Percentiles rank a stretch among this genome's conserved stretches.
Evolutionary conservation across 306 rosid genomes (phyloP).

Genomic region (Corylus americana): DNA sequence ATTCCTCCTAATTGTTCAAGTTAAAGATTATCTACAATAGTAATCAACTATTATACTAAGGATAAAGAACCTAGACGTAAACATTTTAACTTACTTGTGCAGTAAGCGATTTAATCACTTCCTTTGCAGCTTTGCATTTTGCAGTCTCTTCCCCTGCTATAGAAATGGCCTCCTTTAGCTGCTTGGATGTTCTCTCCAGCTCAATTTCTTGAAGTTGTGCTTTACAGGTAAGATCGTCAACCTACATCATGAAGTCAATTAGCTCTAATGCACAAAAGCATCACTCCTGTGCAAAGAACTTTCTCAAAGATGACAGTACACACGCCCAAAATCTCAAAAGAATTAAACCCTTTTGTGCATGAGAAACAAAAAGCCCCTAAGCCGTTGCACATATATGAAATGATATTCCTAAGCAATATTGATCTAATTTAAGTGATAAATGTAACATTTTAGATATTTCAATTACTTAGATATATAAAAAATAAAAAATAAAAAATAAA

Average conservation of each 20-base stretch:
- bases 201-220: constrained; percentile 86
- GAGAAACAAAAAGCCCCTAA: background rate
- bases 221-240: constrained; percentile 81
- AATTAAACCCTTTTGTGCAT: background rate
- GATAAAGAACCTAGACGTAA: constrained; percentile 8
- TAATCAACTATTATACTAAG: background rate
- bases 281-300: constrained; percentile 3
- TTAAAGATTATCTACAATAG: background rate
- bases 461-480: too few relatives aligned
- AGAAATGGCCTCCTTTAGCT: constrained; percentile 89
- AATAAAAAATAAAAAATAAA: too few relatives aligned
- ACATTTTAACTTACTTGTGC: constrained; percentile 69
- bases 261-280: constrained; percentile 20
- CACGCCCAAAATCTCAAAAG: background rate
- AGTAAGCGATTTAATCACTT: constrained; percentile 97
- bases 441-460: background rate
- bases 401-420: background rate
- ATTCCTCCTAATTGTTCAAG: background rate
- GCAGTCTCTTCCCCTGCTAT: constrained; percentile 90
- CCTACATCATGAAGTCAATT: constrained; percentile 46
- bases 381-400: background rate
- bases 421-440: background rate
- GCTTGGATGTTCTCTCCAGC: constrained; percentile 88
- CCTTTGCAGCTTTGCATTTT: constrained; percentile 95
- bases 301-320: background rate